Evolutionary conservation across 2,329 filamentous ascomycete species (phyloP).

Genomic region (Boeremia exigua): DNA sequence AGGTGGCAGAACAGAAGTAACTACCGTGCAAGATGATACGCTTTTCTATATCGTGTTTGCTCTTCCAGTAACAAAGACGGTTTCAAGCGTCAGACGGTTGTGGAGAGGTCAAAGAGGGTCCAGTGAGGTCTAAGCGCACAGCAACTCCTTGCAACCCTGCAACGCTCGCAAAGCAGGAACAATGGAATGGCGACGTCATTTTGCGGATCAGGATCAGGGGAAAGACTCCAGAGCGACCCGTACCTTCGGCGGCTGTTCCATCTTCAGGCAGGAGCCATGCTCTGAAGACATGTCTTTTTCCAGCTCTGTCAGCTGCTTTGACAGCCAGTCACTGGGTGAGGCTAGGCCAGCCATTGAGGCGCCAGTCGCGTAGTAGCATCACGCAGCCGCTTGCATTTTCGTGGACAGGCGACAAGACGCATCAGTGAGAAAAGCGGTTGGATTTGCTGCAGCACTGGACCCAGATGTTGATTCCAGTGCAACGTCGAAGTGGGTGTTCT

Average conservation of each 20-base stretch:
- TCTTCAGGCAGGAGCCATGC: not conserved
- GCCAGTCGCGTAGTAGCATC: not conserved
- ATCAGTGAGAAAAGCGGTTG: too few relatives aligned
- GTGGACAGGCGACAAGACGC: too few relatives aligned
- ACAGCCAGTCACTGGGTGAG: not conserved
- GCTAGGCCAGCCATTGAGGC: not conserved
- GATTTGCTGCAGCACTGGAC: too few relatives aligned
- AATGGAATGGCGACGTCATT: constrained; percentile 21
- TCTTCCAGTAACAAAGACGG: not conserved
- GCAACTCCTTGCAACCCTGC: constrained; percentile 3
- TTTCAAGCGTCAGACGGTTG: not conserved
- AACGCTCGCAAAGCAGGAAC: constrained; percentile 10
- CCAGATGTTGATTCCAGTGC: too few relatives aligned
- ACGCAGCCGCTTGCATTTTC: not conserved
- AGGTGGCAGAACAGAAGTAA: not conserved
- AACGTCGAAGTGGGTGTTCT: too few relatives aligned
- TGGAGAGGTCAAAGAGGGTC: not conserved
- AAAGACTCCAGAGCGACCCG: not conserved
- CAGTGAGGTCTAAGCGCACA: constrained; percentile 1
- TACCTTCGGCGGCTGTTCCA: not conserved
- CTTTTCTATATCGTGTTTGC: not conserved
- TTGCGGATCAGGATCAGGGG: constrained; percentile 9
- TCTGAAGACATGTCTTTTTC: not conserved
- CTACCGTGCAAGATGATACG: not conserved
- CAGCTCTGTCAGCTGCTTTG: not conserved